phyloP scores from a whole-genome alignment of 1,284 basidiomycete genomes.

The Melampsora abietis-canadensis region DNA sequence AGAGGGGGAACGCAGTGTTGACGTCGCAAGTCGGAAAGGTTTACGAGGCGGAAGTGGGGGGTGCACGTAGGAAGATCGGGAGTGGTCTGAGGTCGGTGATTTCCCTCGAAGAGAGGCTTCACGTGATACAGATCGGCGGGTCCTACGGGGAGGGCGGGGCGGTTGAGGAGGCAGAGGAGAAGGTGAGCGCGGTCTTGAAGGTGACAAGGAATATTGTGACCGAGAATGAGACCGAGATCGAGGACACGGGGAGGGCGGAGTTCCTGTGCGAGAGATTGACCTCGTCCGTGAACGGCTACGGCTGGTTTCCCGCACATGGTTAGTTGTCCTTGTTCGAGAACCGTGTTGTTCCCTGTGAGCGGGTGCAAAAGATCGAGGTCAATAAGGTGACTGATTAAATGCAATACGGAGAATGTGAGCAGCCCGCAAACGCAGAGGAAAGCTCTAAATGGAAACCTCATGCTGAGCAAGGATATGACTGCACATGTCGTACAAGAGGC shows the following conservation, averaged over 20 bases:
- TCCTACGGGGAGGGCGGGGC: conserved; percentile 33
- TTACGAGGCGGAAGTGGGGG: conserved; percentile 22
- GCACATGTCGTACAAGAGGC: too few species aligned
- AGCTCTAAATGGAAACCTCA: conserved; percentile 4
- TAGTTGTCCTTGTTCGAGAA: background rate
- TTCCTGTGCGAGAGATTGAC: conserved; percentile 7
- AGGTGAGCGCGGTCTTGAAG: conserved; percentile 26
- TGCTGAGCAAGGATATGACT: too few species aligned
- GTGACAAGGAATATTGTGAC: conserved; percentile 11
- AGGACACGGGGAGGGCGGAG: background rate
- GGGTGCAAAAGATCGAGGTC: background rate
- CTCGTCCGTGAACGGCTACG: conserved; percentile 19
- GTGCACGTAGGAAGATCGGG: conserved; percentile 26
- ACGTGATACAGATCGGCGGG: conserved; percentile 15
- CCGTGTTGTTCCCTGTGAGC: background rate
- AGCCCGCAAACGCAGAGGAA: conserved; percentile 6
- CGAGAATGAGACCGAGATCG: conserved; percentile 14
- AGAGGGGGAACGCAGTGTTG: conserved; percentile 5
- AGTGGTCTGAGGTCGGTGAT: conserved; percentile 23
- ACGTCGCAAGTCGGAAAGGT: conserved; percentile 2
- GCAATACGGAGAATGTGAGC: background rate
- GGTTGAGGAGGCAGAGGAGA: conserved; percentile 27
- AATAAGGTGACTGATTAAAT: background rate
- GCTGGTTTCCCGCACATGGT: conserved; percentile 1
- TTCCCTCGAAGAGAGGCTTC: background rate